A percentile compares a stretch with the other conserved stretches of the same genome.
phyloP scores from a whole-genome alignment of 805 yeast species.

The Metschnikowia continentalis region DNA sequence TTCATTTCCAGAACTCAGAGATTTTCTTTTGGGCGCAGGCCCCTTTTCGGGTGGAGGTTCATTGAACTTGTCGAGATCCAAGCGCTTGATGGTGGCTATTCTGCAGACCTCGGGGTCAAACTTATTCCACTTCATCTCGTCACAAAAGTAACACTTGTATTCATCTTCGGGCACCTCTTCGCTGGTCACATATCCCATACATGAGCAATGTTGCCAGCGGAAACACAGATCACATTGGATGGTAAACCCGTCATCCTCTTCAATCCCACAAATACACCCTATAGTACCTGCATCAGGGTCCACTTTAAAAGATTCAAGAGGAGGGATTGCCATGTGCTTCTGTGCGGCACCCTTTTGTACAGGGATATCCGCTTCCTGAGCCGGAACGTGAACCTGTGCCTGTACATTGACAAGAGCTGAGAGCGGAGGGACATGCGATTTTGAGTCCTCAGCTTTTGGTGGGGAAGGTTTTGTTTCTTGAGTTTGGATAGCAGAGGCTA shows the following conservation, averaged over 20 bases:
- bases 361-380: neutral
- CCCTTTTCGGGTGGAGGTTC: constrained; percentile 15
- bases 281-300: constrained; percentile 82
- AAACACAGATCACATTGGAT: constrained; percentile 91
- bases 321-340: constrained; percentile 22
- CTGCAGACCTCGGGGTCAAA: constrained; percentile 39
- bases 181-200: constrained; percentile 71
- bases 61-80: constrained; percentile 25
- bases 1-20: constrained; percentile 25
- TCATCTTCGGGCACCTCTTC: constrained; percentile 75
- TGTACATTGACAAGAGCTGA: neutral
- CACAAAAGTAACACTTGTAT: constrained; percentile 76
- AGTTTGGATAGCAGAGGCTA: neutral
- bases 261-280: constrained; percentile 83
- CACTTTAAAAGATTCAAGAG: constrained; percentile 50
- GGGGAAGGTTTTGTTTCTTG: too few relatives aligned
- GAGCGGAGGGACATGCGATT: neutral
- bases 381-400: neutral
- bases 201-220: constrained; percentile 94
- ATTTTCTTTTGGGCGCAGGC: constrained; percentile 16
- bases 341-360: neutral
- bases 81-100: constrained; percentile 26
- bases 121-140: constrained; percentile 39
- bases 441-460: neutral
- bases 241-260: constrained; percentile 89